These are phyloP conservation scores for Yamadazyma triangularis DNA, from an alignment of 1,139 yeast species.

Conservation along the genomic window DNA sequence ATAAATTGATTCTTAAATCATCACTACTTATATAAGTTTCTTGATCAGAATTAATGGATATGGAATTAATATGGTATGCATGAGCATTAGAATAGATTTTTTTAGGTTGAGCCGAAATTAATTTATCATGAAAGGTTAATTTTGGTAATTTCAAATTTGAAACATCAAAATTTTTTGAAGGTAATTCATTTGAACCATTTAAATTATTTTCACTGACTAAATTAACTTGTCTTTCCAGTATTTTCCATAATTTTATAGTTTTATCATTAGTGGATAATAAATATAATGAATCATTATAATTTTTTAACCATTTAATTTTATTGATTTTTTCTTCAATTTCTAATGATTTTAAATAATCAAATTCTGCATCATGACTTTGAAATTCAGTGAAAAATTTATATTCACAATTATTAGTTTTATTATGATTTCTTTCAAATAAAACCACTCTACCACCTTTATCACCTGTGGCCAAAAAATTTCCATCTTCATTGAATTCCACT, in stretches of 20 bases:
- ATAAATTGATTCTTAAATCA: conserved; percentile 89
- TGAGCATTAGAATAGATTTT: conserved; percentile 93
- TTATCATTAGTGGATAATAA: conserved; percentile 92
- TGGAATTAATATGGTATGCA: conserved; percentile 96
- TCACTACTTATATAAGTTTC: conserved; percentile 94
- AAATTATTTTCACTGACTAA: conserved; percentile 89
- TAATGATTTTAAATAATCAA: conserved; percentile 90
- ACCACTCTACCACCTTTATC: conserved; percentile 99
- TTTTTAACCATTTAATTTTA: conserved; percentile 93
- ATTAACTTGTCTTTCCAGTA: conserved; percentile 86
- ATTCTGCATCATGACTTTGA: conserved; percentile 98
- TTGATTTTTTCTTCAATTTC: conserved; percentile 98
- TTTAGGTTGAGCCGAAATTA: conserved; percentile 93
- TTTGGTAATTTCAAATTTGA: conserved; percentile 71
- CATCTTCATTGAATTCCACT: conserved; percentile 93
- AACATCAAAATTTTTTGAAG: conserved; percentile 15
- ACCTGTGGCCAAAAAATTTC: conserved; percentile 95
- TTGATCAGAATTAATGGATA: conserved; percentile 90
- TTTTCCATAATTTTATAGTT: conserved; percentile 96
- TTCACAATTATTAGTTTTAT: conserved; percentile 70
- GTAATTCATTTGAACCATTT: conserved; percentile 34
- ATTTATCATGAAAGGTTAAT: conserved; percentile 86
- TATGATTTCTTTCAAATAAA: conserved; percentile 82
- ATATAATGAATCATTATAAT: conserved; percentile 84
- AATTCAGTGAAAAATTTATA: conserved; percentile 95